phyloP scores from a whole-genome alignment of 1,139 yeast genomes.

The Lodderomyces theae region DNA sequence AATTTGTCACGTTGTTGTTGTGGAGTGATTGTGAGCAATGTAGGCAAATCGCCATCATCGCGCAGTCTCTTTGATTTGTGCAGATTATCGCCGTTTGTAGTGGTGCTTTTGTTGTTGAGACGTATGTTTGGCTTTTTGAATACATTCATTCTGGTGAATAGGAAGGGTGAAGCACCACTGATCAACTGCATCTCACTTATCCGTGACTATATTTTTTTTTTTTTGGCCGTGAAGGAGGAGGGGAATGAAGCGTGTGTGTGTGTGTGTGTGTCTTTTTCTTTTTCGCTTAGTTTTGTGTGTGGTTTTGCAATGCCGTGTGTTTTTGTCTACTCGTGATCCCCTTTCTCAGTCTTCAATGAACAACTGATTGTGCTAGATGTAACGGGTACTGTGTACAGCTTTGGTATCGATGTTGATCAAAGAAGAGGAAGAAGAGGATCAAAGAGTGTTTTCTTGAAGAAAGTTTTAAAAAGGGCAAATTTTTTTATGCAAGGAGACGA shows the following conservation, averaged over 20 bases:
- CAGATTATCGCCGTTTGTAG: neutral
- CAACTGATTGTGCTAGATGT: too few species aligned
- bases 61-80: slow-evolving; percentile 2
- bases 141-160: slow-evolving; percentile 11
- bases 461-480: too few species aligned
- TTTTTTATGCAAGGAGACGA: too few species aligned
- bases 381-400: too few species aligned
- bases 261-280: slow-evolving; percentile 1
- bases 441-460: too few species aligned
- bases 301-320: too few species aligned
- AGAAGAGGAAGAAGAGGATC: too few species aligned
- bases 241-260: neutral
- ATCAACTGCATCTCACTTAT: neutral
- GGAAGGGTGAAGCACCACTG: neutral
- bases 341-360: too few species aligned
- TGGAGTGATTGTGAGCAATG: slow-evolving; percentile 6
- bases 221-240: too few species aligned
- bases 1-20: slow-evolving; percentile 16
- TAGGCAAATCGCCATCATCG: neutral
- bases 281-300: too few species aligned
- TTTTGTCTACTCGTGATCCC: too few species aligned
- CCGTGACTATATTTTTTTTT: neutral
- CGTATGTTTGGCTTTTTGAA: slow-evolving; percentile 10
- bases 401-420: too few species aligned
- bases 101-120: slow-evolving; percentile 1